These are phyloP conservation scores for Phlyctochytrium arcticum DNA, from an alignment of 192 early-diverging fungal species.

Conservation along the genomic window DNA sequence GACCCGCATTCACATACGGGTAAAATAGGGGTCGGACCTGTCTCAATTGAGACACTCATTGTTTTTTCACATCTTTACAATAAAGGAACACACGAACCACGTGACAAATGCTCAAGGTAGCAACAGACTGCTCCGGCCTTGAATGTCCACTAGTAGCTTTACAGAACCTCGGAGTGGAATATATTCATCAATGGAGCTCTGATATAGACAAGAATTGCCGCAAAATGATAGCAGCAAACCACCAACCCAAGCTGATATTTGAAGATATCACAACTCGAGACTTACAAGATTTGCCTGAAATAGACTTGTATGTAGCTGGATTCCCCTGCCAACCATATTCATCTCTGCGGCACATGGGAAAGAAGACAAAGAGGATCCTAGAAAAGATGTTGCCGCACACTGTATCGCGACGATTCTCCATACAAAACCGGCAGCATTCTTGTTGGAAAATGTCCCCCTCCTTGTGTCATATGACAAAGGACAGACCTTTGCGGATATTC, in stretches of 20 bases:
- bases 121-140: background rate
- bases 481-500: background rate
- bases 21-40: no score
- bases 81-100: no score
- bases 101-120: background rate
- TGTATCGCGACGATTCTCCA: background rate
- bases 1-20: no score
- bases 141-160: background rate
- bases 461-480: background rate
- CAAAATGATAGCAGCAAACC: background rate
- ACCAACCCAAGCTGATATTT: background rate
- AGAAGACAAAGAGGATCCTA: background rate
- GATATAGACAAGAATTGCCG: background rate
- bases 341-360: background rate
- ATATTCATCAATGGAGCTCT: background rate
- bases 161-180: background rate
- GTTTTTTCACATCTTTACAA: no score
- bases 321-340: background rate
- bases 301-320: background rate
- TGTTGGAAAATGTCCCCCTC: background rate
- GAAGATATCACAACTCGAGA: background rate
- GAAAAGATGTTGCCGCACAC: background rate
- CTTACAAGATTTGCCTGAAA: background rate
- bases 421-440: background rate
- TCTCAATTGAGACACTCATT: no score